Evolutionary conservation across 495 filamentous ascomycete genomes (phyloP).

Genomic region (Penicillium malachiteum): DNA sequence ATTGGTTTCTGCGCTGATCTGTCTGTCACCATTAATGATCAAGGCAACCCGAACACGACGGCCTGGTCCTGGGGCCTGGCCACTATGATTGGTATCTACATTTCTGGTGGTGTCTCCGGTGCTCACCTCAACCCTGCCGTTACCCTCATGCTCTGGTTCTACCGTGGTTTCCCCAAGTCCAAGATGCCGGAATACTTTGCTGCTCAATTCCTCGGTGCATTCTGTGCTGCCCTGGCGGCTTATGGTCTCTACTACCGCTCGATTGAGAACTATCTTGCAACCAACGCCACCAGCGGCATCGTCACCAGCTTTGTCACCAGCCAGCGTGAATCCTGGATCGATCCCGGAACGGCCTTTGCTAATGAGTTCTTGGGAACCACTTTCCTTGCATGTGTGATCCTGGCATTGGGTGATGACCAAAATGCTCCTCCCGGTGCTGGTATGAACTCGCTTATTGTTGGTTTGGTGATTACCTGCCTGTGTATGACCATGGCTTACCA

Average conservation of each 20-base stretch:
- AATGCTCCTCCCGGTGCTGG: slow-evolving; percentile 56
- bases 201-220: slow-evolving; percentile 48
- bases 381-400: slow-evolving; percentile 44
- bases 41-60: slow-evolving; percentile 47
- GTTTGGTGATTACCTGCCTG: slow-evolving; percentile 43
- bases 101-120: slow-evolving; percentile 55
- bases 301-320: slow-evolving; percentile 41
- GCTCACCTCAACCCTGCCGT: slow-evolving; percentile 54
- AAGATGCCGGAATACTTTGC: slow-evolving; percentile 48
- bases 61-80: slow-evolving; percentile 57
- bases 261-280: slow-evolving; percentile 38
- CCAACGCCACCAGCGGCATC: slow-evolving; percentile 32
- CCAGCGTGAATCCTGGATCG: slow-evolving; percentile 45
- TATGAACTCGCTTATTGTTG: slow-evolving; percentile 51
- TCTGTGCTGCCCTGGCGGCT: slow-evolving; percentile 42
- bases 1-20: slow-evolving; percentile 51
- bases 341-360: slow-evolving; percentile 47
- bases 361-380: slow-evolving; percentile 50
- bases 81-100: slow-evolving; percentile 58
- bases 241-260: slow-evolving; percentile 52
- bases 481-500: slow-evolving; percentile 47
- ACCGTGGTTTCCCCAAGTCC: slow-evolving; percentile 49
- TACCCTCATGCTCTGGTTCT: slow-evolving; percentile 50
- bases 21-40: slow-evolving; percentile 42
- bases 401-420: slow-evolving; percentile 55